Evolutionary conservation across 2,329 filamentous ascomycete species (phyloP), one percentile per base, ranked within the genome.

Genomic region (Claviceps capensis): DNA sequence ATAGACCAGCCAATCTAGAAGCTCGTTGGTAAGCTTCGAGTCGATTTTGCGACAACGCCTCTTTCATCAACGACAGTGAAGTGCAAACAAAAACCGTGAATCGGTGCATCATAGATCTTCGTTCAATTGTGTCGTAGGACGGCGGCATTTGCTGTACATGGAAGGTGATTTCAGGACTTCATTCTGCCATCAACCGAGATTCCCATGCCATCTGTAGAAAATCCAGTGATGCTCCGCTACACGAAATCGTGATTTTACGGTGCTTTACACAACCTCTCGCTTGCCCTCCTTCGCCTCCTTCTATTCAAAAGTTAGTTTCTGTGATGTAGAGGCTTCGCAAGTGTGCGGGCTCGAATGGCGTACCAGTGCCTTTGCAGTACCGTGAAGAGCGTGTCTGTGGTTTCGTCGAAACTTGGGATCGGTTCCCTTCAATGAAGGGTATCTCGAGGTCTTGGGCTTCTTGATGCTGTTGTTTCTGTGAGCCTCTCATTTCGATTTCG

Each of bases 351-450:
- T 47, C 17, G 38, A 4, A 37, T 53, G 79, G 23, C 86, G 68
- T 84, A 97, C 91, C 79, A 98, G 78, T 72, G 93, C 93, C 80
- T 88, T 94, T 81, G 88, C 89, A 72, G 90, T 98, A 74, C 93
- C 93, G 81, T 97, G 93, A 61, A 97, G 89, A 75, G 93, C 93
- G 83, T 98, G 91, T 81, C 89, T 88, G 81, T 98, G 93, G 83
- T 98, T 98, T 78, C 93, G 86, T 75, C 93, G 86, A 83, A 98
- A 98, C 85, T 98, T 98, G 72, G 93, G 90, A 78, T 98, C 93
- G 73, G 88, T 93, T 68, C 93, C 93, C 73, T 96, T 96, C 69
- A 98, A 85, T 65, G 91, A 97, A 62, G 93, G 93, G 80, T 98
- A 98, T 80, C 93, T 83, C 76, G 90, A 83, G 71, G 93, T 97